Conservation (phyloP, 2,329 filamentous ascomycete species). For the Chaetomiaceae sp. region DNA sequence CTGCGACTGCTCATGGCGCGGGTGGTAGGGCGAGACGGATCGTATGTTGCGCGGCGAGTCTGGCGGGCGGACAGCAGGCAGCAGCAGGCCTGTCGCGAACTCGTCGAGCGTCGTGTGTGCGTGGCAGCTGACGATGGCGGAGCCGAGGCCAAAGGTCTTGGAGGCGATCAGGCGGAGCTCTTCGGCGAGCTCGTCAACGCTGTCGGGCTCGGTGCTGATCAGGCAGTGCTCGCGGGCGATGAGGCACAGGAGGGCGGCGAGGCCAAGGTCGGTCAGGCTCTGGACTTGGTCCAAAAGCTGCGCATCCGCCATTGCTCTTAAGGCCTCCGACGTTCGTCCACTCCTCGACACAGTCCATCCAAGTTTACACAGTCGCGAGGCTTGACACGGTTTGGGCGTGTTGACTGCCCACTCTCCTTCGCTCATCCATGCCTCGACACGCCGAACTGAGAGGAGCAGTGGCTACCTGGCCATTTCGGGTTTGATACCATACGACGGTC, state of each 20-base stretch:
- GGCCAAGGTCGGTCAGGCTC: slow-evolving; percentile 76
- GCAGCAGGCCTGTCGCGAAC: slow-evolving; percentile 66
- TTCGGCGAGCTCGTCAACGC: slow-evolving; percentile 59
- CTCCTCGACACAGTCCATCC: neutral
- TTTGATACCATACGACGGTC: neutral
- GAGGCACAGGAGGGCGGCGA: slow-evolving; percentile 77
- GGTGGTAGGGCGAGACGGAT: slow-evolving; percentile 24
- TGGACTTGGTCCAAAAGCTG: slow-evolving; percentile 62
- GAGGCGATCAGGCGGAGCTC: slow-evolving; percentile 66
- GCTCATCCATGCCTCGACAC: slow-evolving; percentile 3
- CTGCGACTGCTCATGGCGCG: slow-evolving; percentile 15
- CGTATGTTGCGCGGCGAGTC: slow-evolving; percentile 24
- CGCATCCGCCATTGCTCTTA: slow-evolving; percentile 56
- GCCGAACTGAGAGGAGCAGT: neutral
- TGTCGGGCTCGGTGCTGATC: slow-evolving; percentile 54
- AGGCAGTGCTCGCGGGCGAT: slow-evolving; percentile 82
- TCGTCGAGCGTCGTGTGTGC: slow-evolving; percentile 70
- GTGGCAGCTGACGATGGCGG: slow-evolving; percentile 66
- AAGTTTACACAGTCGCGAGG: neutral
- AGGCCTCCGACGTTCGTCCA: neutral
- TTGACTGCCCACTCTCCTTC: too few species aligned
- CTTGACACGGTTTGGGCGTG: neutral
- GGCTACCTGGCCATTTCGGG: neutral
- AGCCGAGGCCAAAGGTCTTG: slow-evolving; percentile 66
- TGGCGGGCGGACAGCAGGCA: slow-evolving; percentile 38